Base-by-base conservation (phyloP, 257 asterid genomes). In the Rehmannia glutinosa region DNA sequence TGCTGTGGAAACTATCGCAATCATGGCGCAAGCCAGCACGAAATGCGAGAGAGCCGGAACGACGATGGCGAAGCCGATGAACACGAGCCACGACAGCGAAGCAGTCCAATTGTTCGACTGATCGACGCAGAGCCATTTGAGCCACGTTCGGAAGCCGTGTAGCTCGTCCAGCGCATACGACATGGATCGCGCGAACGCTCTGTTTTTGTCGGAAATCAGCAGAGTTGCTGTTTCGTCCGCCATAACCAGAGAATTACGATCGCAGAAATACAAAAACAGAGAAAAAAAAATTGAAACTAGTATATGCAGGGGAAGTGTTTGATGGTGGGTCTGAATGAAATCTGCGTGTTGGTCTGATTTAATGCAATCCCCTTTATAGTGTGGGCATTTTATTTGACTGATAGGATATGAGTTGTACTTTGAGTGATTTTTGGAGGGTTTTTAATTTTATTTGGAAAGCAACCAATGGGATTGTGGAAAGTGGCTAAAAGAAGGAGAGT, bases 41-140 rank as follows among this genome's bases (percentile, higher is more conserved):
- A 85, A 90, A 62, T 93, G 99, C 9, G 99, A 93, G 12, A 93
- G 43, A 1, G 80, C 75, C 1, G 99, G 99, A 8, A 93, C 87
- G n/a, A 83, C 68, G 16, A 93, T 74, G 11, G 88, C 77, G 32
- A 90, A 47, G 0, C 57, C 38, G 9, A 88, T 4, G 68, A 88
- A 90, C 3, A 90, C 84, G 64, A 81, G 17, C 96, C 97, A 88
- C 32, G 97, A 90, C 13, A 94, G 79, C 17, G 66, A 73, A 3
- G 96, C 57, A 8, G 87, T 75, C 87, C 77, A 71, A 7, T 78
- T 55, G 36, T 73, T 77, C 5, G 96, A 94, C 66, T 94, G 99
- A 23, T 93, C 99, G 30, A 90, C 97, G 74, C 95, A 93, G 66
- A 93, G 80, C 92, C 96, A 93, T 73, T 78, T 83, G 6, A 93